These are phyloP conservation scores for Serendipita sp. DNA, from an alignment of 768 basidiomycete species.

Conservation along the genomic window DNA sequence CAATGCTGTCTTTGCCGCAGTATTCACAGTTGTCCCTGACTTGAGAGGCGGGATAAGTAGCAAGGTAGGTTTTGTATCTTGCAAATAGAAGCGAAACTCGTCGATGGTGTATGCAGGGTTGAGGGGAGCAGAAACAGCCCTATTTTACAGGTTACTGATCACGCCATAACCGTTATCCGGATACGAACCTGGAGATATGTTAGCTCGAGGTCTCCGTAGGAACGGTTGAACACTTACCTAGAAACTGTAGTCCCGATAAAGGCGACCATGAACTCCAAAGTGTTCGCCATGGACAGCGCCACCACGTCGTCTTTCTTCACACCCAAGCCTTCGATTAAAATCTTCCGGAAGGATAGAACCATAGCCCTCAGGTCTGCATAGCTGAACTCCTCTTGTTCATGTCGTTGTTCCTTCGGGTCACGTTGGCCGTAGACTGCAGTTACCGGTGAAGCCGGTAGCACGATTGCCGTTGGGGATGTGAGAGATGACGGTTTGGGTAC, in stretches of 20 bases:
- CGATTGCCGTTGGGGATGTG: conserved; percentile 1
- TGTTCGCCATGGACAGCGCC: conserved; percentile 11
- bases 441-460: neutral
- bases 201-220: neutral
- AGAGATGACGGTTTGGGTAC: neutral
- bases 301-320: conserved; percentile 13
- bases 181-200: neutral
- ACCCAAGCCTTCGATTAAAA: conserved; percentile 10
- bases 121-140: conserved; percentile 15
- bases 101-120: conserved; percentile 13
- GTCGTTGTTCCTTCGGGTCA: neutral
- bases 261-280: conserved; percentile 14
- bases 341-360: conserved; percentile 10
- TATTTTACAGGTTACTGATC: neutral
- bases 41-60: conserved; percentile 12
- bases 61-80: conserved; percentile 15
- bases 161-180: neutral
- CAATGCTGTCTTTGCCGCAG: neutral
- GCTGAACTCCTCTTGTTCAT: conserved; percentile 1
- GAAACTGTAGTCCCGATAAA: conserved; percentile 14
- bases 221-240: conserved; percentile 7
- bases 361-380: conserved; percentile 10
- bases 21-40: neutral
- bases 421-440: neutral
- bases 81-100: conserved; percentile 15